Percentiles rank a stretch among this genome's conserved stretches.
Evolutionary conservation across 345 rosid species (phyloP).

Genomic region (Limnanthes douglasii): DNA sequence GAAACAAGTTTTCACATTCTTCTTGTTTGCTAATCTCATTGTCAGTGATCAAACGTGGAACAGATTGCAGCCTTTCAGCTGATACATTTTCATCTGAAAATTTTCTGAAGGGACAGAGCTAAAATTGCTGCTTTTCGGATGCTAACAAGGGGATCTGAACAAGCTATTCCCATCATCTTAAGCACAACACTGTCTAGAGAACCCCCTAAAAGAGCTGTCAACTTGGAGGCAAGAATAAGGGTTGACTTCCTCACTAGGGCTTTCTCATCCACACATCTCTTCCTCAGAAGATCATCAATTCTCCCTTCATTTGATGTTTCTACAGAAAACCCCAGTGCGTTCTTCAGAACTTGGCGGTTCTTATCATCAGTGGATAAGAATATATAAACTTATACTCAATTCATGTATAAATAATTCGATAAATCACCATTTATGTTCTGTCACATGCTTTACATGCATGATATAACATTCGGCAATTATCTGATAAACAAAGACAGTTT

Average conservation of each 20-base stretch:
- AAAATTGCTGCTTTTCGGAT: slow-evolving; percentile 77
- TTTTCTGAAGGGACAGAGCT: slow-evolving; percentile 59
- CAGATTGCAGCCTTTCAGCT: slow-evolving; percentile 81
- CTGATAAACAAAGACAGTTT: too few relatives aligned
- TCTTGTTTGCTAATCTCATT: slow-evolving; percentile 88
- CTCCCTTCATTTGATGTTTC: slow-evolving; percentile 18
- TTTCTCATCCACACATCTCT: slow-evolving; percentile 79
- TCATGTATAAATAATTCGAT: too few relatives aligned
- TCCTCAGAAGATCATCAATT: slow-evolving; percentile 45
- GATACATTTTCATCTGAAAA: slow-evolving; percentile 48
- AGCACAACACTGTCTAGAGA: slow-evolving; percentile 50
- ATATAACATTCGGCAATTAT: too few relatives aligned
- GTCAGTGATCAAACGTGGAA: slow-evolving; percentile 74
- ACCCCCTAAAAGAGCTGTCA: slow-evolving; percentile 48
- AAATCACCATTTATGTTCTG: too few relatives aligned
- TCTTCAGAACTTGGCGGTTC: slow-evolving; percentile 30
- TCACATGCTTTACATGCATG: too few relatives aligned
- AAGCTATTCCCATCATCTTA: slow-evolving; percentile 72
- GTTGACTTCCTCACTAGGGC: slow-evolving; percentile 74
- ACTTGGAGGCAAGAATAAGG: slow-evolving; percentile 52
- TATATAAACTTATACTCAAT: too few relatives aligned
- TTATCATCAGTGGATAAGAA: slow-evolving; percentile 29
- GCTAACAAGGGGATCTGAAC: slow-evolving; percentile 91
- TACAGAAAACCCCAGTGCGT: slow-evolving; percentile 27
- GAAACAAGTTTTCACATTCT: slow-evolving; percentile 85